phyloP scores from a whole-genome alignment of 768 basidiomycete genomes.

The Tephrocybe sp. region DNA sequence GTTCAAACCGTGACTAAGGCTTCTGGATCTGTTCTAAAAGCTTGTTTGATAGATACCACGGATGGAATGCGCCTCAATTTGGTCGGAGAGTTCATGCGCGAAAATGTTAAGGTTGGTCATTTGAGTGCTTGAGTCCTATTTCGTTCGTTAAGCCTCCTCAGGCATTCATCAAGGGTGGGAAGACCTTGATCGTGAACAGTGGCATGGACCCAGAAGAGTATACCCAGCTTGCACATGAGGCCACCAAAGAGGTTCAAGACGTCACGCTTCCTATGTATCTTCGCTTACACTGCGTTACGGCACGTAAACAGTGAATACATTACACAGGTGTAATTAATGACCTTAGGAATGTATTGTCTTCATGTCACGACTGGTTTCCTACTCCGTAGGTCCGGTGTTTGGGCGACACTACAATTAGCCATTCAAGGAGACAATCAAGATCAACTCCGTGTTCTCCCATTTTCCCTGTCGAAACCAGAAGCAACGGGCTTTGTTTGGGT shows the following conservation, averaged over 20 bases:
- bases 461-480: too few relatives aligned
- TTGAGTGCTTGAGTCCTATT: too few relatives aligned
- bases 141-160: background rate
- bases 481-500: too few relatives aligned
- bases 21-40: background rate
- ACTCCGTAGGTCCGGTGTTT: too few relatives aligned
- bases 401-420: too few relatives aligned
- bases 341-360: too few relatives aligned
- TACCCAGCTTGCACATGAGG: background rate
- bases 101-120: constrained; percentile 5
- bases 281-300: constrained; percentile 5
- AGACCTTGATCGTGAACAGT: constrained; percentile 1
- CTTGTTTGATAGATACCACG: background rate
- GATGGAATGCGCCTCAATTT: constrained; percentile 8
- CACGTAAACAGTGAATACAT: background rate
- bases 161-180: constrained; percentile 5
- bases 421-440: too few relatives aligned
- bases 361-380: too few relatives aligned
- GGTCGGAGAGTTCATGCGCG: constrained; percentile 8
- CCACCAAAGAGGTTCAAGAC: constrained; percentile 7
- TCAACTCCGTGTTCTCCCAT: too few relatives aligned
- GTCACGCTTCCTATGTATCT: constrained; percentile 6
- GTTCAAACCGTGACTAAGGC: background rate
- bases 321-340: too few relatives aligned
- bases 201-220: constrained; percentile 3